phyloP scores from a whole-genome alignment of 495 filamentous ascomycete species.

The Xanthoparmelia taractica region DNA sequence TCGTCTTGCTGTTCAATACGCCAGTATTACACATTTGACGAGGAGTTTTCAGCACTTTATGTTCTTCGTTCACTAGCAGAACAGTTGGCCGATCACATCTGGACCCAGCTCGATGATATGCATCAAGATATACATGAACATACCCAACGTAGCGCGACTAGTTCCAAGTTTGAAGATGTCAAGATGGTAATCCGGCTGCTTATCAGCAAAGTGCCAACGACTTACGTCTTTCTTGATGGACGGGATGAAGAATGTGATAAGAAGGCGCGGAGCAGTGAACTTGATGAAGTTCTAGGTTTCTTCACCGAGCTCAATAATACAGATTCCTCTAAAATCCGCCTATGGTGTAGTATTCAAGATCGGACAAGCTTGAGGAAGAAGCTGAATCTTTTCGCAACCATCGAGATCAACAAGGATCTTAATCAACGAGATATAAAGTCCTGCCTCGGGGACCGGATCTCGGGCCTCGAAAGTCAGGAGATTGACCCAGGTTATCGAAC shows the following conservation, averaged over 20 bases:
- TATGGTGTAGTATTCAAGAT: conserved; percentile 23
- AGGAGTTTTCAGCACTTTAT: conserved; percentile 15
- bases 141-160: conserved; percentile 10
- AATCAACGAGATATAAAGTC: conserved; percentile 6
- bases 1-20: conserved; percentile 4
- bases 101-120: conserved; percentile 17
- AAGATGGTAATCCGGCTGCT: conserved; percentile 13
- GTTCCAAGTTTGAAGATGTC: conserved; percentile 11
- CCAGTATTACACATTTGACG: conserved; percentile 22
- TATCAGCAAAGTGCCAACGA: neutral
- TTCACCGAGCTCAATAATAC: conserved; percentile 6
- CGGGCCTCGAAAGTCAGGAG: conserved; percentile 6
- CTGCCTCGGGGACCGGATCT: conserved; percentile 1
- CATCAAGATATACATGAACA: conserved; percentile 16
- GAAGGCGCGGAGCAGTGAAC: conserved; percentile 9
- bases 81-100: conserved; percentile 19
- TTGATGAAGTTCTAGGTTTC: conserved; percentile 15
- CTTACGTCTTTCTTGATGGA: conserved; percentile 22
- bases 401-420: conserved; percentile 2
- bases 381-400: conserved; percentile 1
- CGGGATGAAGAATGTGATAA: conserved; percentile 19
- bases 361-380: neutral
- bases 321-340: neutral
- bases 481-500: conserved; percentile 5
- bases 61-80: conserved; percentile 14